Evolutionary conservation across 495 filamentous ascomycete species (phyloP).

Genomic region (Sphaerosporella brunnea): DNA sequence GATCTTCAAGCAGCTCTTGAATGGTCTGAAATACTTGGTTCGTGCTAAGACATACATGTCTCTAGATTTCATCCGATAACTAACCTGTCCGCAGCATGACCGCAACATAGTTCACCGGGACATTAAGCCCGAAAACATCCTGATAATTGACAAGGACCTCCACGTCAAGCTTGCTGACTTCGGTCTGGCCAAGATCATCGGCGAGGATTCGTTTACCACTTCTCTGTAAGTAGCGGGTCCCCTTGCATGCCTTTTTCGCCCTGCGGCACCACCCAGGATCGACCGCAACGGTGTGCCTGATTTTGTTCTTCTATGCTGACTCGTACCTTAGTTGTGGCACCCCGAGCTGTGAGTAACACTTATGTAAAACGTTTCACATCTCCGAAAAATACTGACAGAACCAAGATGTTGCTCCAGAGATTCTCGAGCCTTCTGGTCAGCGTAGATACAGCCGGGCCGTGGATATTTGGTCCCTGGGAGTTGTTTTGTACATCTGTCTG

Average conservation of each 20-base stretch:
- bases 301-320: conserved; percentile 6
- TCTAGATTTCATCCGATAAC: conserved; percentile 11
- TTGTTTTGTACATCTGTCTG: conserved; percentile 97
- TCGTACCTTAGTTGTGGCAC: conserved; percentile 54
- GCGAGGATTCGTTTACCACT: conserved; percentile 95
- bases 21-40: conserved; percentile 88
- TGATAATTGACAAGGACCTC: conserved; percentile 65
- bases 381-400: conserved; percentile 11
- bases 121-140: conserved; percentile 97
- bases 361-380: neutral
- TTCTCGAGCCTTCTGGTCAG: conserved; percentile 56
- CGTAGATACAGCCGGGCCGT: conserved; percentile 89
- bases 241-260: conserved; percentile 4
- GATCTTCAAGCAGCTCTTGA: conserved; percentile 79
- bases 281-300: too few relatives aligned
- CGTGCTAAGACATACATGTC: conserved; percentile 20
- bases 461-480: conserved; percentile 91
- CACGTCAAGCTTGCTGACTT: conserved; percentile 92
- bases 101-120: conserved; percentile 95
- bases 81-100: conserved; percentile 56
- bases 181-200: conserved; percentile 94
- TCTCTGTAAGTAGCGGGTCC: conserved; percentile 68
- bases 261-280: neutral
- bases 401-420: conserved; percentile 84
- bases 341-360: conserved; percentile 49